Evolutionary conservation across 306 rosid genomes (phyloP).

Genomic region (Prinsepia uniflora): DNA sequence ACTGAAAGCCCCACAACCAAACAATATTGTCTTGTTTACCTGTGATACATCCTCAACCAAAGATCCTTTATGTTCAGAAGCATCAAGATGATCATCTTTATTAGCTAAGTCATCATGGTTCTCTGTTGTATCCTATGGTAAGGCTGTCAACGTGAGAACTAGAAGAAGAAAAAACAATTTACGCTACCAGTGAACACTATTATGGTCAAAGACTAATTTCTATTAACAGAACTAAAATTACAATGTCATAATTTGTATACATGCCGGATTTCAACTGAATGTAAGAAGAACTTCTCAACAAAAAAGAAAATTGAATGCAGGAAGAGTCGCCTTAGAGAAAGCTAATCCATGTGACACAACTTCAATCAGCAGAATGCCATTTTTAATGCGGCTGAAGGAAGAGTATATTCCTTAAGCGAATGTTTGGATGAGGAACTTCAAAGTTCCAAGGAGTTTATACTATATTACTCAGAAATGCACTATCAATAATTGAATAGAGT

Average conservation of each 20-base stretch:
- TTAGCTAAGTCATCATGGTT: slow-evolving; percentile 27
- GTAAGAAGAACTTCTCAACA: slow-evolving; percentile 1
- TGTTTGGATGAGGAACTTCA: too few relatives aligned
- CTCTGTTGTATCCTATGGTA: slow-evolving; percentile 49
- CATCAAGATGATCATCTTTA: slow-evolving; percentile 37
- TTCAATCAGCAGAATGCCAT: neutral
- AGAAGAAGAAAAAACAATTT: slow-evolving; percentile 28
- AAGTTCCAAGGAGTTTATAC: too few relatives aligned
- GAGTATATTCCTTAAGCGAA: neutral
- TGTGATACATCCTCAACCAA: slow-evolving; percentile 40
- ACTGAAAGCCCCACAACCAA: slow-evolving; percentile 16
- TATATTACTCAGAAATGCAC: too few relatives aligned
- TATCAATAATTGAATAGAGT: too few relatives aligned
- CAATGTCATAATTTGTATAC: neutral
- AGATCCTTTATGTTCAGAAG: slow-evolving; percentile 36
- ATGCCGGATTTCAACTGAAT: slow-evolving; percentile 9
- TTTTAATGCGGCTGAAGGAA: slow-evolving; percentile 11
- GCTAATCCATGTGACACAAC: neutral
- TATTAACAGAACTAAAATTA: neutral
- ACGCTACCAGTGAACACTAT: neutral
- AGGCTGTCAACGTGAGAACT: slow-evolving; percentile 33
- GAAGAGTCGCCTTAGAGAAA: neutral
- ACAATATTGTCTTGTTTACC: slow-evolving; percentile 35
- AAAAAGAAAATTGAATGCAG: neutral
- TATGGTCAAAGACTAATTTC: slow-evolving; percentile 14